phyloP scores from a whole-genome alignment of 1,284 basidiomycete genomes.

The Malassezia furfur region DNA sequence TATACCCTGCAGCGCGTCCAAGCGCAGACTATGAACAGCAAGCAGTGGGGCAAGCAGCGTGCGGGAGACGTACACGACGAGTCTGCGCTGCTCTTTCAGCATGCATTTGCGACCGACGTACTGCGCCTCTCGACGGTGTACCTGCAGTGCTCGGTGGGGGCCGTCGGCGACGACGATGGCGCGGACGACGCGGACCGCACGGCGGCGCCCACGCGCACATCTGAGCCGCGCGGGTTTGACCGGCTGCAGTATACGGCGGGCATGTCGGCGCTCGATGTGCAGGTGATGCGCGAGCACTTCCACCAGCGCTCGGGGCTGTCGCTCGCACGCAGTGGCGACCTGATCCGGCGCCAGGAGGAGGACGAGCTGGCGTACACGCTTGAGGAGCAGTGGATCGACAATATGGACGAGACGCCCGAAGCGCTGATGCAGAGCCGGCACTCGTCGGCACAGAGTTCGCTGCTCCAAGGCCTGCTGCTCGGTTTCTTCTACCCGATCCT shows the following conservation, averaged over 20 bases:
- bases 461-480: conserved; percentile 14
- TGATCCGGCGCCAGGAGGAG: conserved; percentile 16
- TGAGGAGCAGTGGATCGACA: conserved; percentile 26
- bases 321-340: conserved; percentile 14
- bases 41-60: conserved; percentile 13
- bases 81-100: not conserved
- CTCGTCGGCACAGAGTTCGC: not conserved
- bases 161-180: not conserved
- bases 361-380: conserved; percentile 17
- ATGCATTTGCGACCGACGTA: not conserved
- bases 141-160: conserved; percentile 16
- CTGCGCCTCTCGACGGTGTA: conserved; percentile 9
- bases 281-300: conserved; percentile 23
- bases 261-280: conserved; percentile 18
- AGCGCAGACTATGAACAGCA: not conserved
- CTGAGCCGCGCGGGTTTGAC: conserved; percentile 21
- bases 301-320: conserved; percentile 7
- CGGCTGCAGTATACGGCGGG: conserved; percentile 19
- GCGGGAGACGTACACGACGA: not conserved
- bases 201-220: not conserved
- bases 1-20: not conserved
- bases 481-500: conserved; percentile 23
- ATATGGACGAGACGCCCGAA: conserved; percentile 12
- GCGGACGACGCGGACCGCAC: not conserved
- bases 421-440: not conserved